A percentile compares a stretch with the other conserved stretches of the same genome.
Evolutionary conservation across 2,329 filamentous ascomycete genomes (phyloP).

Genomic region (Aspergillus alliaceus): DNA sequence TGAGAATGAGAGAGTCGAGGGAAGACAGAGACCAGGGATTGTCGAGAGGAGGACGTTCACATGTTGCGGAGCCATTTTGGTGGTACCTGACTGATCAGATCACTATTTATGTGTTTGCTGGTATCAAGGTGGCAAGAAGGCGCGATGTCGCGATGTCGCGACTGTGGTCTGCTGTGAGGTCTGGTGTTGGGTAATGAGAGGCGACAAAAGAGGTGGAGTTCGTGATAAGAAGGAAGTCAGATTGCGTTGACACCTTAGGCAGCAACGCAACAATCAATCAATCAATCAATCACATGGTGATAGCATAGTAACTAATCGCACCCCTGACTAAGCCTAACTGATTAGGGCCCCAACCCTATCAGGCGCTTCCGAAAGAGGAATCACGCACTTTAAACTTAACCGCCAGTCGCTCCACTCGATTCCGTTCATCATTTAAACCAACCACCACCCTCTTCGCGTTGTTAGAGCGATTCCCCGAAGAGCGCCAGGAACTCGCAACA

Average conservation of each 20-base stretch:
- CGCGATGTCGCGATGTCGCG: not conserved
- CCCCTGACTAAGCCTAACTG: conserved; percentile 10
- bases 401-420: conserved; percentile 32
- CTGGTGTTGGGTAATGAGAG: not conserved
- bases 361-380: conserved; percentile 26
- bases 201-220: not conserved
- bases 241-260: conserved; percentile 7
- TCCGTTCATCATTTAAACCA: conserved; percentile 37
- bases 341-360: conserved; percentile 35
- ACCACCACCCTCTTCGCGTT: conserved; percentile 41
- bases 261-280: not conserved
- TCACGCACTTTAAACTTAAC: conserved; percentile 38
- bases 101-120: not conserved
- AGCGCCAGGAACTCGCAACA: conserved; percentile 55
- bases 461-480: conserved; percentile 56
- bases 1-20: conserved; percentile 78
- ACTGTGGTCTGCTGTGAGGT: not conserved
- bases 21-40: conserved; percentile 78
- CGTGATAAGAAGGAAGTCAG: not conserved
- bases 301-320: not conserved
- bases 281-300: conserved; percentile 10
- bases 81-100: not conserved
- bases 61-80: conserved; percentile 55
- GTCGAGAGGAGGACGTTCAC: conserved; percentile 84
- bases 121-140: not conserved